Base-by-base conservation (phyloP, 441 rosid genomes). In the Gossypium armourianum region DNA sequence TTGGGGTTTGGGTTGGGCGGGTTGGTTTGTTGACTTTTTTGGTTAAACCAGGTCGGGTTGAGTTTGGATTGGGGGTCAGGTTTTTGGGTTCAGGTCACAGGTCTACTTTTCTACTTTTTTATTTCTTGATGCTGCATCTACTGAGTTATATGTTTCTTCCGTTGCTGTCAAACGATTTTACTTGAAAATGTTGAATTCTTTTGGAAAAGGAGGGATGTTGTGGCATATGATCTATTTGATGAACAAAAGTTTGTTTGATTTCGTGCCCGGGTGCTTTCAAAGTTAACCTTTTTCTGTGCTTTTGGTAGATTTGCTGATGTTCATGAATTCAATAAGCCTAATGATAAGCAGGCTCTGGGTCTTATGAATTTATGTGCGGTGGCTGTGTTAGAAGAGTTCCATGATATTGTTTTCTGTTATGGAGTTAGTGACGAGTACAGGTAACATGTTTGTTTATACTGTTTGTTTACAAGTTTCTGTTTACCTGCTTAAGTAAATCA, bases 341-440 rank as follows among this genome's bases (percentile, higher is more conserved):
- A 90, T 52, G 93, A 90, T 82, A 86, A 75, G 85, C 85, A 80
- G 78, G 97, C 97, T 80, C 81, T 94, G 86, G 86, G 86, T 77
- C 96, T 92, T 72, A 94, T 94, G 98, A 90, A 91, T 86, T 82
- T 88, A 68, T 92, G 98, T 74, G 94, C 97, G 68, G 80, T 79
- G 77, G 91, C 89, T 69, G 85, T 90, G 45, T 77, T 88, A 36
- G 71, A 86, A 81, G 94, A 89, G 75, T 88, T 88, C 80, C 58
- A 78, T 72, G 93, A 91, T 70, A 75, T 86, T 77, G 69, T 75
- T 19, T 91, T 93, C 74, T 81, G 96, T 32, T 93, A 90, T 78
- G 96, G 97, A 68, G 92, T 86, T 49, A 93, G 98, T 76, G 97
- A 91, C 76, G 97, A 91, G 84, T 93, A 91, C 80, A 93, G 96